A percentile compares a stretch with the other conserved stretches of the same genome.
Evolutionary conservation across 1,284 basidiomycete species (phyloP).

Genomic region (Rhodotorula sp.): DNA sequence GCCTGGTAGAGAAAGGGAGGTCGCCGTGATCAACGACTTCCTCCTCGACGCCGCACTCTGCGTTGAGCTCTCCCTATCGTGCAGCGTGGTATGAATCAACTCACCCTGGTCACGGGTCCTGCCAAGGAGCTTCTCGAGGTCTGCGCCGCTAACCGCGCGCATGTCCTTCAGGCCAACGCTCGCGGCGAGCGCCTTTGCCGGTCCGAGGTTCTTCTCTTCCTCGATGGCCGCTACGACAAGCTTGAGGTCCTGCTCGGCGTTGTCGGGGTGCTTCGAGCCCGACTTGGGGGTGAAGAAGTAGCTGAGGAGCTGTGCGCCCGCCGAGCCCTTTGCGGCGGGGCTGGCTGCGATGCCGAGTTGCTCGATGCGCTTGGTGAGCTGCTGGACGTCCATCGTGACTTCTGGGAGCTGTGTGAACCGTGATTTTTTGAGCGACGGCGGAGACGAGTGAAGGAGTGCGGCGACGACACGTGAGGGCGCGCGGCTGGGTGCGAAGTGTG

Average conservation of each 20-base stretch:
- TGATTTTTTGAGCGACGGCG: conserved; percentile 6
- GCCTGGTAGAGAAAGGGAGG: too few relatives aligned
- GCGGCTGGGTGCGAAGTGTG: background rate
- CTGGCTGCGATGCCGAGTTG: conserved; percentile 19
- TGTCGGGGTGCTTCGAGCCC: conserved; percentile 37
- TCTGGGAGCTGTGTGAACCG: conserved; percentile 15
- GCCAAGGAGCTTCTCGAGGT: conserved; percentile 42
- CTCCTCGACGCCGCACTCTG: too few relatives aligned
- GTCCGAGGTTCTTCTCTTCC: conserved; percentile 41
- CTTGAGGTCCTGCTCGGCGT: conserved; percentile 35
- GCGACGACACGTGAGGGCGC: background rate
- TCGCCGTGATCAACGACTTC: too few relatives aligned
- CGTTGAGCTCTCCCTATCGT: too few relatives aligned
- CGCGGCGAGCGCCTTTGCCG: conserved; percentile 44
- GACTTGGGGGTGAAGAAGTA: conserved; percentile 45
- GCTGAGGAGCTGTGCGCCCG: conserved; percentile 6
- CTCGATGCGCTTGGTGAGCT: conserved; percentile 23
- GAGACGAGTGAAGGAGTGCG: background rate
- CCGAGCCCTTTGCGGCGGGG: background rate
- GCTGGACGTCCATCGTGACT: conserved; percentile 30
- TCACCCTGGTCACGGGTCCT: conserved; percentile 40
- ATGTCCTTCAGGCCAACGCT: conserved; percentile 45
- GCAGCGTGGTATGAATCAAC: too few relatives aligned
- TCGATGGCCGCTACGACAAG: conserved; percentile 44
- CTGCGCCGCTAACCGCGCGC: conserved; percentile 42